Base-by-base conservation (phyloP, 2,329 filamentous ascomycete species). In the Paracorniculantispora psalliotae region DNA sequence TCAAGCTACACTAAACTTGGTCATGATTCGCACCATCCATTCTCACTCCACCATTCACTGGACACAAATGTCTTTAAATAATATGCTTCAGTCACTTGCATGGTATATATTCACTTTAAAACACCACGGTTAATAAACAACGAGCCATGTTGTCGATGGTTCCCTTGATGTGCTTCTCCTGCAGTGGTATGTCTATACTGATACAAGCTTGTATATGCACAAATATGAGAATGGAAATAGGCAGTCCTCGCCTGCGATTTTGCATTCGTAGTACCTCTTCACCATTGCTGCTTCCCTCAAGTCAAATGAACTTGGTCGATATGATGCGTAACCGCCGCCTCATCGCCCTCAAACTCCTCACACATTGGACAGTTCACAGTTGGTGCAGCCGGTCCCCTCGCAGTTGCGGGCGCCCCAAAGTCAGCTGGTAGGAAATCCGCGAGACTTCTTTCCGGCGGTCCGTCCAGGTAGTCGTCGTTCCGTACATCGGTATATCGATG, bases 251-350 rank as follows among this genome's bases (percentile, higher is more conserved):
- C n/a, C n/a, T n/a, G n/a, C n/a, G n/a, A n/a, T n/a, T n/a, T n/a
- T n/a, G n/a, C n/a, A n/a, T n/a, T n/a, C n/a, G n/a, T n/a, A n/a
- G n/a, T n/a, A 19, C n/a, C 12, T n/a, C 17, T 33, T 19, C 8
- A 9, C 4, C 23, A 46, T 5, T 10, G n/a, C 13, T 9, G 2
- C 2, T 28, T 4, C 19, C 52, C 30, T 63, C 58, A 70, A 10
- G 61, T 64, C 52, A 75, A 59, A 61, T 75, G 73, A 47, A 67
- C 63, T 26, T 63, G 63, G 21, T 75, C 81, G 60, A 90, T 85
- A 66, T 91, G 88, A 70, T 87, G 79, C 10, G 82, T 82, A 10
- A 91, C 85, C 9, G 87, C 88, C 1, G 76, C 74, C 65, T 87
- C 87, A 63, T 91, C 87, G 1, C 88, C 88, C 63, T 87, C 79